Base-by-base conservation (phyloP, 257 asterid genomes). In the Petunia axillaris region DNA sequence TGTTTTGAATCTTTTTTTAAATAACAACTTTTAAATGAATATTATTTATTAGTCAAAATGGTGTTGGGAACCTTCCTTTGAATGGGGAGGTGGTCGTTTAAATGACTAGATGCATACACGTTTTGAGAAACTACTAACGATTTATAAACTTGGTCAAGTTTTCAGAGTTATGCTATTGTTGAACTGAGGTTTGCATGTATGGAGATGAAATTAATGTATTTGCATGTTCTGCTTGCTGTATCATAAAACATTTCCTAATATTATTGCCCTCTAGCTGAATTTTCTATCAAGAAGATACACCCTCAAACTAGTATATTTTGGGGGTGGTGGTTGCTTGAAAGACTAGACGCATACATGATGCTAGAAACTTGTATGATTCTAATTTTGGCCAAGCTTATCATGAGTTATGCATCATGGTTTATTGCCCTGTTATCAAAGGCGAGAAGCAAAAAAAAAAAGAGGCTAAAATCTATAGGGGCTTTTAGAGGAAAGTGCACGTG, bases 321-420 rank as follows among this genome's bases (percentile, higher is more conserved):
- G 38, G 39, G 66, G 40, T 60, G 66, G 14, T 62, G 66, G 66
- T 62, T 62, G 66, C 66, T 62, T 62, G 8, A 62, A 16, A 62
- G 66, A 35, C 43, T 36, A 63, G 37, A 63, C 36, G 43, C 2
- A 36, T 63, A 63, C 43, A 36, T 63, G 15, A 35, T 63, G 35
- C 36, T 15, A 63, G 68, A 63, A 60, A 36, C 43, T 8, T 37
- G 68, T 63, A 36, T 7, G 40, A 63, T 36, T 63, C 25, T 36
- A 63, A 63, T 35, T n/a, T 36, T 63, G 68, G 43, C n/a, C 37
- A 63, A 63, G 68, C 9, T 15, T 52, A 25, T 52, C 14, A 55
- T 25, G 62, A 5, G 35, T 63, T 63, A 36, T 36, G 43, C 7
- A 25, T 25, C 25, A 25, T 25, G 25, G 25, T 25, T 25, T 25